phyloP scores from a whole-genome alignment of 345 rosid genomes.

The Brassica rapa region DNA sequence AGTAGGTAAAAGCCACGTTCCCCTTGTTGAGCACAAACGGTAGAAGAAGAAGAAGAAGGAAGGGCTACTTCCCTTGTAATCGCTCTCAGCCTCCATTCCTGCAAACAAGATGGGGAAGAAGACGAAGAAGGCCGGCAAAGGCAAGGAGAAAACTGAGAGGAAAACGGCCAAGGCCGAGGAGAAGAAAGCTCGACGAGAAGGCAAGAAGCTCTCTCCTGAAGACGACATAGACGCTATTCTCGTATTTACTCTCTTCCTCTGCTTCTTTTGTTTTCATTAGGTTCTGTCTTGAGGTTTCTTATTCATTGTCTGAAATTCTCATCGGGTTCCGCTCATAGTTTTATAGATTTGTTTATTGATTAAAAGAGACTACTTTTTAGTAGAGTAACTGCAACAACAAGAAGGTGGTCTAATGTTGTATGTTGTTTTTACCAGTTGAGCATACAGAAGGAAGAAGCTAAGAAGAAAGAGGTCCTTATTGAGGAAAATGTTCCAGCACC shows the following conservation, averaged over 20 bases:
- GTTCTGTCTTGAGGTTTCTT: slow-evolving; percentile 8
- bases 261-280: neutral
- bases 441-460: slow-evolving; percentile 88
- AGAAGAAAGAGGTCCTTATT: slow-evolving; percentile 88
- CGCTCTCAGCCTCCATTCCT: slow-evolving; percentile 29
- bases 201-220: slow-evolving; percentile 85
- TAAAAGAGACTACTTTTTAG: neutral
- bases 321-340: neutral
- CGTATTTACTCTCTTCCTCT: slow-evolving; percentile 44
- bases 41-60: neutral
- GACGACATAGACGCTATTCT: slow-evolving; percentile 95
- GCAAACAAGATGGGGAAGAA: slow-evolving; percentile 70
- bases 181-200: slow-evolving; percentile 80
- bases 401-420: neutral
- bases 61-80: slow-evolving; percentile 18
- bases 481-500: slow-evolving; percentile 90
- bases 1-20: neutral
- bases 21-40: neutral
- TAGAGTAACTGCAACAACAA: neutral
- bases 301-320: neutral
- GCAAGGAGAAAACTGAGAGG: slow-evolving; percentile 86
- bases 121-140: slow-evolving; percentile 86
- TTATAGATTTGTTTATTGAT: neutral
- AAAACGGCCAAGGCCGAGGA: slow-evolving; percentile 89
- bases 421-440: slow-evolving; percentile 50